phyloP scores from a whole-genome alignment of 108 stramenopile species.

The Mediolabrus comicus region DNA sequence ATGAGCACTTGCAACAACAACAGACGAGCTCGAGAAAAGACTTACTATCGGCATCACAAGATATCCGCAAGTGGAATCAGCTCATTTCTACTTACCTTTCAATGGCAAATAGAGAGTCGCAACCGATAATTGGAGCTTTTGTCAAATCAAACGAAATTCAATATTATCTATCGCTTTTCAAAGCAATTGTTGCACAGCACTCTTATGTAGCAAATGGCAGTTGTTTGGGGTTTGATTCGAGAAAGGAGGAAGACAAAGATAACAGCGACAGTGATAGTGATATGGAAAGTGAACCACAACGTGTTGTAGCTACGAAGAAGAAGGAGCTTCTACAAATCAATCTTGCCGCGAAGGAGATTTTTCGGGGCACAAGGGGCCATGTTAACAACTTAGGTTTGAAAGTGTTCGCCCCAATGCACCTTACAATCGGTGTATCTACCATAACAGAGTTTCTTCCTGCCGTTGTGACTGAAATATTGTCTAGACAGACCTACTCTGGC shows the following conservation, averaged over 20 bases:
- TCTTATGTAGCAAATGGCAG: constrained; percentile 43
- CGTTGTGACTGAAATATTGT: constrained; percentile 24
- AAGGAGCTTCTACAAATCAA: constrained; percentile 31
- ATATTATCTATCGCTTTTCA: constrained; percentile 18
- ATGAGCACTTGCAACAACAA: constrained; percentile 8
- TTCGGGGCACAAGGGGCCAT: constrained; percentile 25
- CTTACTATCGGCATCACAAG: neutral
- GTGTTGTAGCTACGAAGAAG: neutral
- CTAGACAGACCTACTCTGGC: constrained; percentile 21
- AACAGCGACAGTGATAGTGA: constrained; percentile 13
- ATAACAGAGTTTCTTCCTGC: constrained; percentile 32
- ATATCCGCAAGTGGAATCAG: constrained; percentile 25
- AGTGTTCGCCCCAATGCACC: constrained; percentile 25
- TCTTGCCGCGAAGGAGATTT: constrained; percentile 19
- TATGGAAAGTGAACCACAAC: constrained; percentile 1
- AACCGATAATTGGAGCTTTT: constrained; percentile 5
- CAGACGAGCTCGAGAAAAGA: constrained; percentile 1
- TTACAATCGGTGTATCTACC: constrained; percentile 31
- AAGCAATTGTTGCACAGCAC: constrained; percentile 25
- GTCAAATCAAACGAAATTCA: constrained; percentile 7
- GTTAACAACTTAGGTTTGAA: constrained; percentile 10
- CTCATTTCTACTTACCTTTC: constrained; percentile 22
- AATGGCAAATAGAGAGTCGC: constrained; percentile 8
- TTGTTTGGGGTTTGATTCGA: constrained; percentile 6
- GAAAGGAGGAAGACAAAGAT: neutral